Evolutionary conservation across 305 asterid genomes (phyloP).

Genomic region (Fraxinus greggii): DNA sequence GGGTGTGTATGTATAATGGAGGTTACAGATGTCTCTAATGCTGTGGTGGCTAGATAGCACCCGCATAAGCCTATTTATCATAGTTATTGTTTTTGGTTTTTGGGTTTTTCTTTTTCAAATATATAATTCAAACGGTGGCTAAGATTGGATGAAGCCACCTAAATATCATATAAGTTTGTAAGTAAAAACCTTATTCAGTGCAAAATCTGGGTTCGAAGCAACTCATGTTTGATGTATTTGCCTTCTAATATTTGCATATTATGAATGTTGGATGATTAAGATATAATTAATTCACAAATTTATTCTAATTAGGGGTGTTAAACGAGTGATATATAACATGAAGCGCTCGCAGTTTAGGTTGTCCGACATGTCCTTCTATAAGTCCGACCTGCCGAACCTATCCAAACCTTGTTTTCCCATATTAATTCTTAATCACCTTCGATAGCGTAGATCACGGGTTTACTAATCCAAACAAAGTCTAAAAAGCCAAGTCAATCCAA

Average conservation of each 20-base stretch:
- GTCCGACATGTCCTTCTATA: background rate
- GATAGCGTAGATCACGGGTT: background rate
- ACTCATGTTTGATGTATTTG: slow-evolving; percentile 9
- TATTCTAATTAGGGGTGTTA: too few relatives aligned
- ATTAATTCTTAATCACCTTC: background rate
- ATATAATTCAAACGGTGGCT: slow-evolving; percentile 30
- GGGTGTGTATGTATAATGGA: slow-evolving; percentile 28
- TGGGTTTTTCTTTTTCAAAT: background rate
- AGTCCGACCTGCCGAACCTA: background rate
- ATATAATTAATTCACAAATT: too few relatives aligned
- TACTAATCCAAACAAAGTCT: background rate
- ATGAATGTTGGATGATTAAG: background rate
- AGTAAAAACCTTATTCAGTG: slow-evolving; percentile 31
- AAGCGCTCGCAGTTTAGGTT: background rate
- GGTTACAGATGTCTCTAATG: slow-evolving; percentile 44
- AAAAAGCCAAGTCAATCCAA: background rate
- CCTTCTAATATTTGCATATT: background rate
- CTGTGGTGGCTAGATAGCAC: slow-evolving; percentile 72
- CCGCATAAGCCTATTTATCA: slow-evolving; percentile 57
- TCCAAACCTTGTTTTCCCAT: background rate
- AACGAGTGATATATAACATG: background rate
- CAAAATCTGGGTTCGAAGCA: slow-evolving; percentile 28
- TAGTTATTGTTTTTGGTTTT: background rate
- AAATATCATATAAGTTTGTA: slow-evolving; percentile 26
- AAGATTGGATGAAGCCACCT: slow-evolving; percentile 27